Conservation (phyloP, 148 eudicot genomes). For the Camellia sinensis region DNA sequence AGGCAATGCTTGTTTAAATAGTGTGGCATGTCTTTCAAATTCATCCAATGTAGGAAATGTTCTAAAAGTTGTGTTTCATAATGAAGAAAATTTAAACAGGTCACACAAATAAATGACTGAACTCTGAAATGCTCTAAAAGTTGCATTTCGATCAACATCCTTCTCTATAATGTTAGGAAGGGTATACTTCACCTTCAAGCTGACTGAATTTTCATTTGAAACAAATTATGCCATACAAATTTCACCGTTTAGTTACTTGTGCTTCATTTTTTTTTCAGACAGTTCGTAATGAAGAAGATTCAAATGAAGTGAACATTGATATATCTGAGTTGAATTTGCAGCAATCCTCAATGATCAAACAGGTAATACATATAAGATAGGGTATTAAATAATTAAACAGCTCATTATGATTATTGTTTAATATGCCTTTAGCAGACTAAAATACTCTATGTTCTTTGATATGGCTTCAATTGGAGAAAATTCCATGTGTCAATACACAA, state of each 20-base stretch:
- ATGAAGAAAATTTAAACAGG: too few species aligned
- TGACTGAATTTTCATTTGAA: neutral
- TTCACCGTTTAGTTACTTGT: neutral
- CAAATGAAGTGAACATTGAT: slow-evolving; percentile 35
- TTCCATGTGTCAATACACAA: neutral
- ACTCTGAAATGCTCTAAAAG: neutral
- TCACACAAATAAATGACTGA: neutral
- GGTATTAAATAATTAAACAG: neutral
- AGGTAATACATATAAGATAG: slow-evolving; percentile 17
- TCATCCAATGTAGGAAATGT: neutral
- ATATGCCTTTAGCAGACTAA: neutral
- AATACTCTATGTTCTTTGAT: neutral
- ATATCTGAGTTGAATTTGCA: slow-evolving; percentile 33
- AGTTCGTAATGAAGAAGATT: slow-evolving; percentile 32
- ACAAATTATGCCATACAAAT: neutral
- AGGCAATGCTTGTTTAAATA: neutral
- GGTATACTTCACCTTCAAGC: neutral
- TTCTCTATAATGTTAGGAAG: neutral
- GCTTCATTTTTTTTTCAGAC: slow-evolving; percentile 17
- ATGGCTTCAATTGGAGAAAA: neutral
- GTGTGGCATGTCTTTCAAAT: neutral
- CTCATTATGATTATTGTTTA: neutral
- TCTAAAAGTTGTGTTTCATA: neutral
- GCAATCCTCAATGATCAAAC: slow-evolving; percentile 22
- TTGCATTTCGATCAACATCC: neutral